Percentiles rank a stretch among this genome's conserved stretches.
Evolutionary conservation across 169 alveolate genomes (phyloP).

Genomic region (Plasmodium cynomolgi): DNA sequence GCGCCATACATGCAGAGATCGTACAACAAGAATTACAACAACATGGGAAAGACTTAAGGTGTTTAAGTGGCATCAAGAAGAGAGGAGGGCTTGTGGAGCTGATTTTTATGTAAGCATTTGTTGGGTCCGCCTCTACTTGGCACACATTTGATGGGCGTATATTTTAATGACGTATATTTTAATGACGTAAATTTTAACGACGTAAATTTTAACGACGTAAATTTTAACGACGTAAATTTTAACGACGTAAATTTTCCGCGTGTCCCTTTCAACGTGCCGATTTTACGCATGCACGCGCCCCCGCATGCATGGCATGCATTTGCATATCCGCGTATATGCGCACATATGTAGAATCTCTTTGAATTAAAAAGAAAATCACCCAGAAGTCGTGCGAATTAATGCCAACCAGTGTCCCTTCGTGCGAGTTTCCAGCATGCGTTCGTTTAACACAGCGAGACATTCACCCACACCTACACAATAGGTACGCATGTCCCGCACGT

Average conservation of each 20-base stretch:
- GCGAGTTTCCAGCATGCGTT: not conserved
- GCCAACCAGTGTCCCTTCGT: not conserved
- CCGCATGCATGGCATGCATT: not conserved
- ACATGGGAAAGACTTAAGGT: slow-evolving; percentile 57
- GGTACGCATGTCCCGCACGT: not conserved
- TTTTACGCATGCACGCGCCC: not conserved
- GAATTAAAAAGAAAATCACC: not conserved
- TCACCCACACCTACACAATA: not conserved
- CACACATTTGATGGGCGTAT: not conserved
- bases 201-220: not conserved
- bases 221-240: not conserved
- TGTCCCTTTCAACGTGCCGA: not conserved
- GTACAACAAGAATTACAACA: slow-evolving; percentile 50
- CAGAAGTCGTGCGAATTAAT: not conserved
- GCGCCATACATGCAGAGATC: slow-evolving; percentile 59
- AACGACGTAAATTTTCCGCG: not conserved
- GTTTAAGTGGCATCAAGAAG: not conserved
- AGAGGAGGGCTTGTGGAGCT: not conserved
- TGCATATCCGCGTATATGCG: slow-evolving; percentile 6
- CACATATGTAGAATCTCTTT: not conserved
- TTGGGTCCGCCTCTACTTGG: not conserved
- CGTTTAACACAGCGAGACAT: not conserved
- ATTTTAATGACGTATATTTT: not conserved
- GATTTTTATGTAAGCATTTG: not conserved
- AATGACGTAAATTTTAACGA: not conserved